phyloP scores from a whole-genome alignment of 176 grass and related monocot genomes.

The Triticum urartu region DNA sequence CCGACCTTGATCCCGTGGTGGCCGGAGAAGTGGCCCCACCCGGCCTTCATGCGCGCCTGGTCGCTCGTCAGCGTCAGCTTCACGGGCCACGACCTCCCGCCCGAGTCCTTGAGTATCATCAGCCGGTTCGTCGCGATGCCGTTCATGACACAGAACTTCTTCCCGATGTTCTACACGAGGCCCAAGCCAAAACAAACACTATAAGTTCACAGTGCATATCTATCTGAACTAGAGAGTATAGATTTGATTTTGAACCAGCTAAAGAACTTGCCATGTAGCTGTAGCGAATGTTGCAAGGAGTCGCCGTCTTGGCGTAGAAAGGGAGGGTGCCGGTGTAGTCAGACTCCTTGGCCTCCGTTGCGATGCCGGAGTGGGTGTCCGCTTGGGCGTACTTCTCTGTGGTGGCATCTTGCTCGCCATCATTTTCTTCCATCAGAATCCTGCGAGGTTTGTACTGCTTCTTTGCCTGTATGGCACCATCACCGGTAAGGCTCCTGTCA shows the following conservation, averaged over 20 bases:
- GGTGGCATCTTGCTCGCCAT: background rate
- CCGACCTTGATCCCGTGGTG: conserved; percentile 11
- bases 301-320: background rate
- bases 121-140: background rate
- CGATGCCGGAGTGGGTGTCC: conserved; percentile 1
- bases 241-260: background rate
- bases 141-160: background rate
- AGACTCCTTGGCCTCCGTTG: background rate
- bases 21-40: conserved; percentile 8
- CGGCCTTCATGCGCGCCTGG: conserved; percentile 8
- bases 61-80: conserved; percentile 15
- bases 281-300: conserved; percentile 23
- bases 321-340: background rate
- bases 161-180: conserved; percentile 4
- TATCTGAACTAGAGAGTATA: background rate
- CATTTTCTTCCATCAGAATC: background rate
- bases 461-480: background rate
- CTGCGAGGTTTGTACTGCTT: background rate
- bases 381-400: background rate
- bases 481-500: background rate
- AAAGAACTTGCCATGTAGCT: conserved; percentile 11
- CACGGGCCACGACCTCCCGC: conserved; percentile 14
- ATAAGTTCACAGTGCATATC: background rate
- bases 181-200: background rate
- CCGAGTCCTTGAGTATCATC: conserved; percentile 12